phyloP scores from a whole-genome alignment of 2,329 filamentous ascomycete species.

The Penicillium sp. region DNA sequence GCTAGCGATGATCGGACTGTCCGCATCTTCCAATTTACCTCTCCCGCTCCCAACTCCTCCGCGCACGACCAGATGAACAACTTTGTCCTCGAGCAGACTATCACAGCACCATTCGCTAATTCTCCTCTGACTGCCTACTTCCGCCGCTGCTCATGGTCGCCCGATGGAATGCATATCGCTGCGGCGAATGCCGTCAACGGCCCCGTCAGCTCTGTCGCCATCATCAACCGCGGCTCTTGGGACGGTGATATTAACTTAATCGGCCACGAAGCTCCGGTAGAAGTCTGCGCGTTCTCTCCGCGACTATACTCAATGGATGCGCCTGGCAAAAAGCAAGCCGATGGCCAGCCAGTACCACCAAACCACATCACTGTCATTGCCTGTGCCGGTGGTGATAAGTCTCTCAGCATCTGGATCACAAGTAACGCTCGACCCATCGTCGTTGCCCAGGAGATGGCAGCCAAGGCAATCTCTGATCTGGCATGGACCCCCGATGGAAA shows the following conservation, averaged over 20 bases:
- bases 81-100: constrained; percentile 91
- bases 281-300: constrained; percentile 96
- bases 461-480: constrained; percentile 91
- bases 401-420: constrained; percentile 95
- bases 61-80: constrained; percentile 96
- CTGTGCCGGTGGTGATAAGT: constrained; percentile 95
- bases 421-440: constrained; percentile 89
- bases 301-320: constrained; percentile 79
- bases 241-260: constrained; percentile 97
- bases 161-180: constrained; percentile 94
- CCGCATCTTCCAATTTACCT: constrained; percentile 93
- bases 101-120: constrained; percentile 80
- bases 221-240: constrained; percentile 89
- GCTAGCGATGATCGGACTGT: constrained; percentile 96
- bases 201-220: constrained; percentile 93
- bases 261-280: constrained; percentile 93
- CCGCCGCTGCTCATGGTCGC: constrained; percentile 93
- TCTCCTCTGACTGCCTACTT: constrained; percentile 97
- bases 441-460: constrained; percentile 82
- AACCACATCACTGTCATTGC: constrained; percentile 86
- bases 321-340: constrained; percentile 48
- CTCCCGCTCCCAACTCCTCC: constrained; percentile 85
- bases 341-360: constrained; percentile 42
- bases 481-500: constrained; percentile 92
- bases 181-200: constrained; percentile 97